Evolutionary conservation across 2,329 filamentous ascomycete genomes (phyloP).

Genomic region (Hymenotorrendiella dingleyae): DNA sequence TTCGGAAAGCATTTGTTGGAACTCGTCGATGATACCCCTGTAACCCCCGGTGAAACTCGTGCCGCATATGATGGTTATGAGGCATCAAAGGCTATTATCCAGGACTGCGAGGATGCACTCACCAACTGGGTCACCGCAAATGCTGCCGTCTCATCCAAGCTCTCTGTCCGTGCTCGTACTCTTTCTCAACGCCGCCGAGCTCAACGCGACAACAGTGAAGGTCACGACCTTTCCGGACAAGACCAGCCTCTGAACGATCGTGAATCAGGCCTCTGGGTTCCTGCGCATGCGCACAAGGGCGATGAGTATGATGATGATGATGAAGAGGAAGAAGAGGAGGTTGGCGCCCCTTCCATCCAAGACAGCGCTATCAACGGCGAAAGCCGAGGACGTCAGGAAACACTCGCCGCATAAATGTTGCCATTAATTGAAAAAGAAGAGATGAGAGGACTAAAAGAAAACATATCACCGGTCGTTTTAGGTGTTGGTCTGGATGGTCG

Average conservation of each 20-base stretch:
- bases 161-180: constrained; percentile 81
- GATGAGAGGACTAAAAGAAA: constrained; percentile 2
- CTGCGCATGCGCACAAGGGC: constrained; percentile 58
- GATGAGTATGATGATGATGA: constrained; percentile 37
- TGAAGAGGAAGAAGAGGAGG: constrained; percentile 52
- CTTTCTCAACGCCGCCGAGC: constrained; percentile 78
- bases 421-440: background rate
- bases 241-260: constrained; percentile 72
- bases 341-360: constrained; percentile 45
- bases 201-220: constrained; percentile 56
- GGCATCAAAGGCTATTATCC: constrained; percentile 96
- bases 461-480: constrained; percentile 1
- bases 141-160: constrained; percentile 78
- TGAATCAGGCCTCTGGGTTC: constrained; percentile 76
- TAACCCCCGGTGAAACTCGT: constrained; percentile 94
- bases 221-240: constrained; percentile 76
- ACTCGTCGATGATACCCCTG: constrained; percentile 91
- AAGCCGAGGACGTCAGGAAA: constrained; percentile 47
- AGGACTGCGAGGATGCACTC: constrained; percentile 95
- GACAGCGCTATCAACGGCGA: constrained; percentile 52
- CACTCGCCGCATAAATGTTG: constrained; percentile 31
- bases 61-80: constrained; percentile 97
- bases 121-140: constrained; percentile 96
- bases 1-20: constrained; percentile 98
- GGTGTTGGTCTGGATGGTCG: background rate